These are phyloP conservation scores for Corniculantispora saksenae DNA, from an alignment of 2,329 filamentous ascomycete species.

Conservation along the genomic window DNA sequence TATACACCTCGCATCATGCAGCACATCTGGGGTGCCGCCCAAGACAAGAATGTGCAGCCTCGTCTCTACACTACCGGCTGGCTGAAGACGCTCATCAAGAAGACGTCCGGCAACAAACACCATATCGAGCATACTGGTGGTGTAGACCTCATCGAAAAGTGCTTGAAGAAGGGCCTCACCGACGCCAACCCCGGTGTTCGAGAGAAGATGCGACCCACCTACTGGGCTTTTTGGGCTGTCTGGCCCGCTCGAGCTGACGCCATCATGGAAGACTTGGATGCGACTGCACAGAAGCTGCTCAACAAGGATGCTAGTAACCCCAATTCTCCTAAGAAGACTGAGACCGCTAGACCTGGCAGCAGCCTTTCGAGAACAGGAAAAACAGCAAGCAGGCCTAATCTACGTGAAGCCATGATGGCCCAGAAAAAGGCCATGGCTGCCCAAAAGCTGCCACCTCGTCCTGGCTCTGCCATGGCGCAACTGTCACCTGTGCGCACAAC, in stretches of 20 bases:
- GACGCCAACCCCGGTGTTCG: slow-evolving; percentile 90
- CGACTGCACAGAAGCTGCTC: slow-evolving; percentile 75
- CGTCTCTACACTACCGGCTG: slow-evolving; percentile 77
- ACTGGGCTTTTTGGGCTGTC: slow-evolving; percentile 77
- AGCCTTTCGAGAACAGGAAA: slow-evolving; percentile 66
- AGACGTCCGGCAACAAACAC: slow-evolving; percentile 75
- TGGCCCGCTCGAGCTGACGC: slow-evolving; percentile 78
- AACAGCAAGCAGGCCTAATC: slow-evolving; percentile 60
- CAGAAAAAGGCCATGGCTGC: slow-evolving; percentile 67
- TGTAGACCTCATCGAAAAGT: slow-evolving; percentile 81
- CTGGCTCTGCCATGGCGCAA: slow-evolving; percentile 65
- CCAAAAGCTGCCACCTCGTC: slow-evolving; percentile 56
- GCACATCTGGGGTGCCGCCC: slow-evolving; percentile 77
- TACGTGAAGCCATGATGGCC: slow-evolving; percentile 82
- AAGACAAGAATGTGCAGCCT: slow-evolving; percentile 92
- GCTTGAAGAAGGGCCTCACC: slow-evolving; percentile 81
- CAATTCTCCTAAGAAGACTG: slow-evolving; percentile 61
- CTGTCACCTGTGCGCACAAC: slow-evolving; percentile 55
- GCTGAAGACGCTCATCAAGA: slow-evolving; percentile 79
- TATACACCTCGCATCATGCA: slow-evolving; percentile 82
- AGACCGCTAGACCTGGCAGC: slow-evolving; percentile 55
- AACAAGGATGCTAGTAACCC: slow-evolving; percentile 84
- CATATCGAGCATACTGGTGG: slow-evolving; percentile 84
- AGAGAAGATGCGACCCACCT: slow-evolving; percentile 81
- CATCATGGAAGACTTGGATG: slow-evolving; percentile 77